A percentile compares a stretch with the other conserved stretches of the same genome.
Evolutionary conservation across 495 filamentous ascomycete genomes (phyloP).

Genomic region (Lasiosphaeria ovina): DNA sequence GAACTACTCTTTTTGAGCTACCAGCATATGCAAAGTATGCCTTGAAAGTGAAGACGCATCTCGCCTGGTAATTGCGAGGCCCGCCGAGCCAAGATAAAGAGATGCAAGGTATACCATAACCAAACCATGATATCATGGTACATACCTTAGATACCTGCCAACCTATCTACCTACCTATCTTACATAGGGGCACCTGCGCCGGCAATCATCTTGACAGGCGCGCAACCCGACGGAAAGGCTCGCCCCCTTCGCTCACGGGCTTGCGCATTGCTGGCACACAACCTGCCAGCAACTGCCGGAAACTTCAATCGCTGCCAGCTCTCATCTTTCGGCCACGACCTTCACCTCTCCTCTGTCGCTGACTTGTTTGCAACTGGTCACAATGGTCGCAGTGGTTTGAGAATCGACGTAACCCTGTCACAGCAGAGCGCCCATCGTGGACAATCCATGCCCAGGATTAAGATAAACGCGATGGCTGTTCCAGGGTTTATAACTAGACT

Average conservation of each 20-base stretch:
- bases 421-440: not conserved
- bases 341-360: too few relatives aligned
- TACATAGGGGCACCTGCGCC: not conserved
- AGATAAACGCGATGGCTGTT: too few relatives aligned
- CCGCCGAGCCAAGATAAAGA: too few relatives aligned
- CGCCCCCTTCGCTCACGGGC: not conserved
- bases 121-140: slow-evolving; percentile 14
- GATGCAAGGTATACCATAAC: not conserved
- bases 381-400: not conserved
- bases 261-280: not conserved
- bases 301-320: not conserved
- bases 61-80: not conserved
- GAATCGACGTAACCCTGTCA: not conserved
- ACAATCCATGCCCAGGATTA: too few relatives aligned
- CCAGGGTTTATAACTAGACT: too few relatives aligned
- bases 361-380: slow-evolving; percentile 1
- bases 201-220: not conserved
- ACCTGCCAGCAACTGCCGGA: not conserved
- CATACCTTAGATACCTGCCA: not conserved
- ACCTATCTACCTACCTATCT: too few relatives aligned
- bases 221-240: not conserved
- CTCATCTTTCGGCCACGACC: not conserved
- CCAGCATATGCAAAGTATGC: slow-evolving; percentile 3
- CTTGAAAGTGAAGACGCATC: not conserved
- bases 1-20: not conserved